Evolutionary conservation across 78 protist genomes (phyloP), one percentile per base, ranked within the genome.

Genomic region (Diacronema lutheri): DNA sequence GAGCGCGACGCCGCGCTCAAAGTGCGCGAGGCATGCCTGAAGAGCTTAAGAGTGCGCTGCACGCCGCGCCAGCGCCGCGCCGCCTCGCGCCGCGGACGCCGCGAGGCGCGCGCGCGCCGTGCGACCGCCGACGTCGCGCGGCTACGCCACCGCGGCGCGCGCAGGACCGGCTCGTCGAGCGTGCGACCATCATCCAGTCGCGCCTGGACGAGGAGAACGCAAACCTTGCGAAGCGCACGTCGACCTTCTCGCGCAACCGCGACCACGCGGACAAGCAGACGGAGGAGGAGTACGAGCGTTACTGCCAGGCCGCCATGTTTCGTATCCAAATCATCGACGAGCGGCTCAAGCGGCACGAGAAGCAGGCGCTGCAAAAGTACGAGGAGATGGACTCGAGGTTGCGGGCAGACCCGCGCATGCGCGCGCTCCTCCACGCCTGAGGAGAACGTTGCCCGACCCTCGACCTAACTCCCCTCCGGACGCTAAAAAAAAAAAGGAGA

Each of bases 191-290:
- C 68, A 86, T 90, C 58, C 90, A 90, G 77, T 61, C 71, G 46
- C 72, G 93, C 14, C 74, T 90, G 37, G 93, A 90, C 35, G 78
- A 81, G n/a, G 93, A 90, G 74, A 74, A 81, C 23, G 85, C 79
- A 0, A 40, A 14, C 16, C 90, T 80, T 29, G 11, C 83, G 35
- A 55, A 61, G 58, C 79, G 73, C 31, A 66, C 80, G 71, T 3
- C 56, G 13, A 81, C 79, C 29, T 84, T 69, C 79, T 23, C 1
- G 50, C 87, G 88, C 31, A 85, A 71, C 60, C 80, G 57, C 12
- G 60, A 46, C 21, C 41, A 81, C 77, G 4, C 57, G 81, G 86
- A 90, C 74, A 64, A 86, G 88, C 19, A 4, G 21, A 85, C 69
- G 14, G 90, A 86, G 85, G 93, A 38, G 21, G 89, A 85, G 76